These are phyloP conservation scores for Mollisia scopiformis DNA, from an alignment of 2,329 filamentous ascomycete genomes.

Conservation along the genomic window DNA sequence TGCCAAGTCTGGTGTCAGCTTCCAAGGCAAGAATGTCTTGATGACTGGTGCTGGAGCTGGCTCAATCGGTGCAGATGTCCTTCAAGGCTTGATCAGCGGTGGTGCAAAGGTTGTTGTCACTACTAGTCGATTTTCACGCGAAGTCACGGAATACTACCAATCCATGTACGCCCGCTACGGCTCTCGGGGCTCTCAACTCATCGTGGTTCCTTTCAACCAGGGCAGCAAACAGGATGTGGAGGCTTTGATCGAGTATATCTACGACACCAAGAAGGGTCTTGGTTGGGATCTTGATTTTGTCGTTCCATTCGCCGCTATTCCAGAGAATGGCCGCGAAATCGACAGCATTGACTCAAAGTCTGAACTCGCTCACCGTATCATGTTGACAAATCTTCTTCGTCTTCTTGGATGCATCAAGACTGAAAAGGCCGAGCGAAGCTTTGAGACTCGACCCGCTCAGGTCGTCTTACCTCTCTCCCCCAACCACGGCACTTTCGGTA, in stretches of 20 bases:
- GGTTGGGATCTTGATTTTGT: slow-evolving; percentile 98
- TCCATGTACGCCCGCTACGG: slow-evolving; percentile 96
- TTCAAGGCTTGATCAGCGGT: slow-evolving; percentile 94
- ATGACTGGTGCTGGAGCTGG: slow-evolving; percentile 99
- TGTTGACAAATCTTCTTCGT: slow-evolving; percentile 95
- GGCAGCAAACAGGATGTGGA: slow-evolving; percentile 98
- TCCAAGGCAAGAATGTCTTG: slow-evolving; percentile 91
- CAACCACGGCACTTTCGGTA: slow-evolving; percentile 98
- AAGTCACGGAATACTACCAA: slow-evolving; percentile 99
- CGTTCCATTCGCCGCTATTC: slow-evolving; percentile 95
- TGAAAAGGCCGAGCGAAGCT: slow-evolving; percentile 84
- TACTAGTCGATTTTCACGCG: slow-evolving; percentile 92
- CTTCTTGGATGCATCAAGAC: slow-evolving; percentile 89
- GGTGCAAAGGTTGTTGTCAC: slow-evolving; percentile 97
- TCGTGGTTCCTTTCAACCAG: slow-evolving; percentile 98
- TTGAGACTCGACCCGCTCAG: slow-evolving; percentile 94
- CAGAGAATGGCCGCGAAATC: slow-evolving; percentile 96
- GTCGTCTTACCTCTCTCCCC: slow-evolving; percentile 95
- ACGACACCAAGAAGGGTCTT: slow-evolving; percentile 92
- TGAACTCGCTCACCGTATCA: slow-evolving; percentile 96
- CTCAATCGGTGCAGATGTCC: slow-evolving; percentile 94
- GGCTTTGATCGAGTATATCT: slow-evolving; percentile 93
- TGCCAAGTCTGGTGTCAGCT: slow-evolving; percentile 84
- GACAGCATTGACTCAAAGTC: slow-evolving; percentile 97
- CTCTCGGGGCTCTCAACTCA: slow-evolving; percentile 90